Conservation (phyloP, 768 basidiomycete genomes). For the Rubroboletus pulcherrimus region DNA sequence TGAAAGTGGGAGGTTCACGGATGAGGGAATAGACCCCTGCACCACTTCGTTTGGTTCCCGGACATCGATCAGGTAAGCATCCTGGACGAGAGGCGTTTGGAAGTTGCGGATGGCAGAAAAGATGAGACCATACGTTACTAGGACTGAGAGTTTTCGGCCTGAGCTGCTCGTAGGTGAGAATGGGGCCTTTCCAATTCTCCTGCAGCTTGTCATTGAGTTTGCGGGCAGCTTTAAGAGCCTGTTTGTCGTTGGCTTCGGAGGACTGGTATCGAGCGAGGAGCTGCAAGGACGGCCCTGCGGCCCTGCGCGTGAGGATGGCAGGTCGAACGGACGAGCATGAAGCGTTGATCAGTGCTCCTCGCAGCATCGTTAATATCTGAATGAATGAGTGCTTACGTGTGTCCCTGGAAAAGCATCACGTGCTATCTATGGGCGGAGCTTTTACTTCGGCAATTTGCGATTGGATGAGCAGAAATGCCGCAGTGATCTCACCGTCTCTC, state of each 20-base stretch:
- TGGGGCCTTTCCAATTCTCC: slow-evolving; percentile 73
- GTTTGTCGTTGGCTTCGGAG: slow-evolving; percentile 21
- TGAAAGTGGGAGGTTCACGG: slow-evolving; percentile 86
- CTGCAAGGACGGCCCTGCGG: slow-evolving; percentile 10
- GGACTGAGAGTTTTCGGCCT: slow-evolving; percentile 79
- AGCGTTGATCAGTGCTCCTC: slow-evolving; percentile 13
- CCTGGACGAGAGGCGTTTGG: slow-evolving; percentile 38
- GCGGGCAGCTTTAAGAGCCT: slow-evolving; percentile 30
- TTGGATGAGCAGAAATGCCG: slow-evolving; percentile 42
- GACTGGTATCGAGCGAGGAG: slow-evolving; percentile 34
- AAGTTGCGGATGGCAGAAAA: neutral
- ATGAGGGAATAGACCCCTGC: slow-evolving; percentile 89
- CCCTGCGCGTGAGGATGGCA: slow-evolving; percentile 2
- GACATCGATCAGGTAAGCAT: slow-evolving; percentile 81
- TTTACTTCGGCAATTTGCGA: slow-evolving; percentile 28
- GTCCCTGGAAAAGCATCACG: slow-evolving; percentile 5
- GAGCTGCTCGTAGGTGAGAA: slow-evolving; percentile 75
- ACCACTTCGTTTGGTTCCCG: slow-evolving; percentile 89
- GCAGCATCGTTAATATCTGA: slow-evolving; percentile 15
- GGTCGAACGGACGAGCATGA: slow-evolving; percentile 13
- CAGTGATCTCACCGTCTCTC: slow-evolving; percentile 13
- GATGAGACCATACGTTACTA: slow-evolving; percentile 42
- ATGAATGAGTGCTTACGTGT: too few relatives aligned
- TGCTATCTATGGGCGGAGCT: neutral
- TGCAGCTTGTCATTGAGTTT: slow-evolving; percentile 38